Conservation (phyloP, 352 stramenopile genomes). For the Phytophthora capsici region DNA sequence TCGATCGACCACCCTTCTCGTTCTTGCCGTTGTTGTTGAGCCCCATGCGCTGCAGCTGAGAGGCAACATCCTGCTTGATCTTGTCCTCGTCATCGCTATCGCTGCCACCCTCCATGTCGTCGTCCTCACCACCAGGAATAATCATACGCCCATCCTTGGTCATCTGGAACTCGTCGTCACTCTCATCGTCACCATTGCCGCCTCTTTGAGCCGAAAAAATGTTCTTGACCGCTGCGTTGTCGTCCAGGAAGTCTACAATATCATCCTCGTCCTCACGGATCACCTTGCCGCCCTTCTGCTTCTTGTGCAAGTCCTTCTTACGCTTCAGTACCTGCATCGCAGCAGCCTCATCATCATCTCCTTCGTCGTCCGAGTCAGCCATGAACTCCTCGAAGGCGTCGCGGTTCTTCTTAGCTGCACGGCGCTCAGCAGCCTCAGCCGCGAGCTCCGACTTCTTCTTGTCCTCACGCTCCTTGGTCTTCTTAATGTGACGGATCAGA, state of each 20-base stretch:
- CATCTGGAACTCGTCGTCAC: slow-evolving; percentile 90
- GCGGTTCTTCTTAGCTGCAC: slow-evolving; percentile 58
- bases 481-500: slow-evolving; percentile 96
- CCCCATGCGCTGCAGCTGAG: slow-evolving; percentile 84
- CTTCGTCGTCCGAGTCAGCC: slow-evolving; percentile 84
- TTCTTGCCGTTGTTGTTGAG: slow-evolving; percentile 58
- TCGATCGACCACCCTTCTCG: slow-evolving; percentile 33
- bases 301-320: slow-evolving; percentile 82
- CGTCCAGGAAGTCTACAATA: slow-evolving; percentile 94
- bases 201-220: slow-evolving; percentile 56
- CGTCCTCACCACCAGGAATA: slow-evolving; percentile 69
- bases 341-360: slow-evolving; percentile 78
- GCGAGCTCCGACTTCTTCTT: slow-evolving; percentile 87
- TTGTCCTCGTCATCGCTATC: slow-evolving; percentile 79
- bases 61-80: slow-evolving; percentile 85
- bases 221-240: slow-evolving; percentile 90
- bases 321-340: slow-evolving; percentile 83
- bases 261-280: slow-evolving; percentile 87
- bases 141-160: slow-evolving; percentile 92
- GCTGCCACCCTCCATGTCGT: slow-evolving; percentile 51
- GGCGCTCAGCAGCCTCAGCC: slow-evolving; percentile 44
- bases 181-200: slow-evolving; percentile 48
- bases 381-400: slow-evolving; percentile 83
- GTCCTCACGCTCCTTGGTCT: slow-evolving; percentile 92
- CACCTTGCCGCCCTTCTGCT: slow-evolving; percentile 78